These are phyloP conservation scores for Heimioporus retisporus DNA, from an alignment of 1,284 basidiomycete species.

Conservation along the genomic window DNA sequence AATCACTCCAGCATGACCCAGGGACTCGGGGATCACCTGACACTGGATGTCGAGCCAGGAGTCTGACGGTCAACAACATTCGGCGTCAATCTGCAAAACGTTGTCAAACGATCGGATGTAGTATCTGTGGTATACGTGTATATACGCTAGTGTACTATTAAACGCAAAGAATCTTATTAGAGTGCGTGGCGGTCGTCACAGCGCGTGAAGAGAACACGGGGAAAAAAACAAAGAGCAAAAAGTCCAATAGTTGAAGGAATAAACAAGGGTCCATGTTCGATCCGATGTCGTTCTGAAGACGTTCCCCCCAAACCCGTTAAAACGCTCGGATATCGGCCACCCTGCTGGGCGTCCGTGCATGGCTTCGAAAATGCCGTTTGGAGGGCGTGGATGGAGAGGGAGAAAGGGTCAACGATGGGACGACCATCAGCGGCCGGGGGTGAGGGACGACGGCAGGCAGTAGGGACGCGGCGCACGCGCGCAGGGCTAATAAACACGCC, in stretches of 20 bases:
- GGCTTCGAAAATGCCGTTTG: conserved; percentile 3
- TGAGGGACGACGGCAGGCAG: background rate
- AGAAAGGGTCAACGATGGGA: conserved; percentile 12
- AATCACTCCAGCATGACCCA: too few species aligned
- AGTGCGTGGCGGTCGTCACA: conserved; percentile 3
- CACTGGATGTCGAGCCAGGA: too few species aligned
- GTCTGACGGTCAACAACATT: too few species aligned
- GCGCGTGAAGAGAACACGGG: background rate
- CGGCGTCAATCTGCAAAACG: too few species aligned
- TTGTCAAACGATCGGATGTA: too few species aligned
- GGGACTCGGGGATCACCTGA: too few species aligned
- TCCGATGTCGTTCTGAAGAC: too few species aligned
- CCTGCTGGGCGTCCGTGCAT: conserved; percentile 24
- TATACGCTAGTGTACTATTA: background rate
- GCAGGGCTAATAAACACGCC: background rate
- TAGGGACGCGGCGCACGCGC: background rate
- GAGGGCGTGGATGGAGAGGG: background rate
- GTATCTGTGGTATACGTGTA: too few species aligned
- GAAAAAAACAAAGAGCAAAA: background rate
- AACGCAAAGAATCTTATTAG: background rate
- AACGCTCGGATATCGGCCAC: conserved; percentile 23
- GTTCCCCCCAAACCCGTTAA: conserved; percentile 3
- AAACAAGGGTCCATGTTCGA: too few species aligned
- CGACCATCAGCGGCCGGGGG: conserved; percentile 9
- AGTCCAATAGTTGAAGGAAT: background rate